phyloP scores from a whole-genome alignment of 768 basidiomycete species.

The Arthromyces matolae region DNA sequence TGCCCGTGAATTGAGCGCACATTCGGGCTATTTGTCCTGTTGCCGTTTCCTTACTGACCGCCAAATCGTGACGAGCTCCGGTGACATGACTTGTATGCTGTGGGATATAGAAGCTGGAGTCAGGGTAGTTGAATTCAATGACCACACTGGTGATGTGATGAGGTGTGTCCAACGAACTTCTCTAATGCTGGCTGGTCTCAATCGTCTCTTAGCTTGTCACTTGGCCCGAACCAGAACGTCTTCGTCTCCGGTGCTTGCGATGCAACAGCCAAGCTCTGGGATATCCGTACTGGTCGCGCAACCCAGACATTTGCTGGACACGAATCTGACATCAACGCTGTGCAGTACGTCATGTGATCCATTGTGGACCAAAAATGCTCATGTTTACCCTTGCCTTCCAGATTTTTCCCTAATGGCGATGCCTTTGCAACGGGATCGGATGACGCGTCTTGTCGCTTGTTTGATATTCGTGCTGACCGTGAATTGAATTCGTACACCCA shows the following conservation, averaged over 20 bases:
- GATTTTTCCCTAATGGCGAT: constrained; percentile 99
- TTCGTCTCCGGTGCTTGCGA: constrained; percentile 99
- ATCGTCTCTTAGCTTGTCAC: constrained; percentile 64
- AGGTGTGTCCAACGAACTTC: constrained; percentile 56
- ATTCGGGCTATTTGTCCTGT: constrained; percentile 97
- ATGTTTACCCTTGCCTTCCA: constrained; percentile 35
- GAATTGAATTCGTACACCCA: constrained; percentile 97
- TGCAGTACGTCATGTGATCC: constrained; percentile 63
- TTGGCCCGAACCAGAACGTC: constrained; percentile 87
- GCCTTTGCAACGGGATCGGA: constrained; percentile 99
- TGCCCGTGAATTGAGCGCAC: constrained; percentile 92
- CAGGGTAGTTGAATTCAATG: constrained; percentile 96
- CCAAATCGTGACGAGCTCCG: constrained; percentile 96
- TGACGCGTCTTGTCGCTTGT: constrained; percentile 96
- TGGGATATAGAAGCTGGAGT: constrained; percentile 99
- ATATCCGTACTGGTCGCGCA: constrained; percentile 95
- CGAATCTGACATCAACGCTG: constrained; percentile 98
- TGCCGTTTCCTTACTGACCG: constrained; percentile 98
- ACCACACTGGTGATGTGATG: constrained; percentile 99
- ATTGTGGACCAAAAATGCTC: constrained; percentile 9
- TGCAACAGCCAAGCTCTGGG: constrained; percentile 98
- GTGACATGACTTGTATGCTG: constrained; percentile 99
- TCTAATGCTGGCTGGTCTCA: constrained; percentile 10
- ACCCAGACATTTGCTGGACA: constrained; percentile 99
- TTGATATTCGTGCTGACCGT: constrained; percentile 96